Percentiles rank a stretch among this genome's conserved stretches.
Conservation (phyloP, 257 asterid genomes). For the Solanum etuberosum region DNA sequence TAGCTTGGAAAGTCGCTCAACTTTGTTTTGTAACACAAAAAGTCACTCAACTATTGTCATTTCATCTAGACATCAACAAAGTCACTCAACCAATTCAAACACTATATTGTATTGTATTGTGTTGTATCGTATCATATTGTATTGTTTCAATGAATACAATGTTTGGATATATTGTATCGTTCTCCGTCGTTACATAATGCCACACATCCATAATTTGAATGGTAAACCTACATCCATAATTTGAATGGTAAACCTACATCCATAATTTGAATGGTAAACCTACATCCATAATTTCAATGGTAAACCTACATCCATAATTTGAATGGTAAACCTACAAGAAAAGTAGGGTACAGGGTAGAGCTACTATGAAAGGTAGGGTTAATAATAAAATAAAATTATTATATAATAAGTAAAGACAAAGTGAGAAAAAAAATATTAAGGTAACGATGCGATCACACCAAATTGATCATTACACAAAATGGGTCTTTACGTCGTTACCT, state of each 20-base stretch:
- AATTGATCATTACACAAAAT: not conserved
- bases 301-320: too few relatives aligned
- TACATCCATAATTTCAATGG: too few relatives aligned
- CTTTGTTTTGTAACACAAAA: not conserved
- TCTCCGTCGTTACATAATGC: too few relatives aligned
- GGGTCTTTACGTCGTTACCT: not conserved
- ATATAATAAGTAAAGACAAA: not conserved
- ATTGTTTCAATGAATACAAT: too few relatives aligned
- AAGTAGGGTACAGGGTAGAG: not conserved
- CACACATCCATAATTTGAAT: too few relatives aligned
- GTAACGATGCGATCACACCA: not conserved
- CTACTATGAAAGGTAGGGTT: not conserved
- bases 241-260: not conserved
- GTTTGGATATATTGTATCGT: too few relatives aligned
- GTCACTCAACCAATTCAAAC: not conserved
- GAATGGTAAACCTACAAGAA: not conserved
- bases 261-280: too few relatives aligned
- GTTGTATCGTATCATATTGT: too few relatives aligned
- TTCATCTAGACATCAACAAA: not conserved
- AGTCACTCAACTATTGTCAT: not conserved
- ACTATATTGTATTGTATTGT: not conserved
- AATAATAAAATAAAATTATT: too few relatives aligned
- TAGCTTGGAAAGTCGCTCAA: not conserved
- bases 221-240: not conserved
- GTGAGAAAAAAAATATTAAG: not conserved